phyloP scores from a whole-genome alignment of 805 yeast species.

The Danielia reshetovae region DNA sequence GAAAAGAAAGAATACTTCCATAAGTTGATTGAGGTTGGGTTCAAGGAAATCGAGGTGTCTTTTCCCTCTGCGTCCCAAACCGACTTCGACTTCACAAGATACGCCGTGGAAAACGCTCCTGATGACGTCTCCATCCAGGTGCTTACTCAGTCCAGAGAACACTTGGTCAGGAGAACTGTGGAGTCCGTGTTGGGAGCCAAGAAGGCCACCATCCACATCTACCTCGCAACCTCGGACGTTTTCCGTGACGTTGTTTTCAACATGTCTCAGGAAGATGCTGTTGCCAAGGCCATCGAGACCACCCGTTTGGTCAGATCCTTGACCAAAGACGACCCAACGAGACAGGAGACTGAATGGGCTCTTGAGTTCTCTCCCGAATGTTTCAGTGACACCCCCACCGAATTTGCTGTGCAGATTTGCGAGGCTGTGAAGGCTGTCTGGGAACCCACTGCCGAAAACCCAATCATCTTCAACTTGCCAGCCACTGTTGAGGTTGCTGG shows the following conservation, averaged over 20 bases:
- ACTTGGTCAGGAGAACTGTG: conserved; percentile 66
- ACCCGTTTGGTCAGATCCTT: conserved; percentile 62
- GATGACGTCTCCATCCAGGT: conserved; percentile 73
- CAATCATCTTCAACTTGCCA: conserved; percentile 74
- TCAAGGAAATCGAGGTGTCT: conserved; percentile 77
- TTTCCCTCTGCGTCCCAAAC: conserved; percentile 82
- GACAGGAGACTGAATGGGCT: conserved; percentile 62
- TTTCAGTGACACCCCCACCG: conserved; percentile 70
- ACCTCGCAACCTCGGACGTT: conserved; percentile 70
- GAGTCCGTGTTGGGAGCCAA: conserved; percentile 72
- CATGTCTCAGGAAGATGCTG: conserved; percentile 65
- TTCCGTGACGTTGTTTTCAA: conserved; percentile 74
- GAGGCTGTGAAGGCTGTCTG: conserved; percentile 76
- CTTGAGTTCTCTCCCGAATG: conserved; percentile 78
- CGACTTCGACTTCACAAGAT: conserved; percentile 77
- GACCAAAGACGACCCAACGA: conserved; percentile 70
- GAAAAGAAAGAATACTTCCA: conserved; percentile 74
- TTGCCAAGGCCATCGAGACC: conserved; percentile 66
- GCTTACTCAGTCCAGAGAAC: conserved; percentile 73
- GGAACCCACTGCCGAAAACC: conserved; percentile 73
- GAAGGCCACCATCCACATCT: conserved; percentile 66
- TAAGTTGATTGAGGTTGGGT: conserved; percentile 67
- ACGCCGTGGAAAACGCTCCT: conserved; percentile 75
- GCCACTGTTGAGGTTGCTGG: conserved; percentile 77
- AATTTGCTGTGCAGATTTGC: conserved; percentile 71